These are phyloP conservation scores for Colletotrichum limetticola DNA, from an alignment of 2,329 filamentous ascomycete species.

Conservation along the genomic window DNA sequence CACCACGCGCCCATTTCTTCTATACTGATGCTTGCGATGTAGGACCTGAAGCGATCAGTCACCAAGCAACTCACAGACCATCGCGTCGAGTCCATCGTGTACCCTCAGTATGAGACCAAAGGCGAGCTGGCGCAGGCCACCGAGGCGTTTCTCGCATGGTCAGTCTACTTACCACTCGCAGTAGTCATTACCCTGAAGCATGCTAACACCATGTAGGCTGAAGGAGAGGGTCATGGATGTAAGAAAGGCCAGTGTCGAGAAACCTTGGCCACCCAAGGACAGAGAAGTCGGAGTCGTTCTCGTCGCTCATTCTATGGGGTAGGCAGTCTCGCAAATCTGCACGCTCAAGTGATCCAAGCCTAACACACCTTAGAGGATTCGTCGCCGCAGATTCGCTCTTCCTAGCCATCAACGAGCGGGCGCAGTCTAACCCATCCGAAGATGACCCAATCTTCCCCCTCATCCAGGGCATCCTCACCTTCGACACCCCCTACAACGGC, in stretches of 20 bases:
- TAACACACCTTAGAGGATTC: slow-evolving; percentile 69
- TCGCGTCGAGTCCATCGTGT: slow-evolving; percentile 69
- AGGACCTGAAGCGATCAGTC: slow-evolving; percentile 69
- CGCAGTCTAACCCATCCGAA: slow-evolving; percentile 47
- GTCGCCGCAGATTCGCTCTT: slow-evolving; percentile 86
- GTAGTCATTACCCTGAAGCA: too few relatives aligned
- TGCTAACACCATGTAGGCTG: slow-evolving; percentile 62
- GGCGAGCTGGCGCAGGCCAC: slow-evolving; percentile 69
- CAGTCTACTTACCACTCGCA: slow-evolving; percentile 6
- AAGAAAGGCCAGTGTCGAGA: slow-evolving; percentile 74
- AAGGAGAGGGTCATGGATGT: slow-evolving; percentile 85
- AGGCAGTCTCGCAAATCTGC: background rate
- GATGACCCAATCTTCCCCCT: slow-evolving; percentile 76
- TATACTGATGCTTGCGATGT: background rate
- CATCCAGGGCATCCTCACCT: slow-evolving; percentile 82
- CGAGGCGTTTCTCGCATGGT: slow-evolving; percentile 60
- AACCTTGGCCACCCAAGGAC: slow-evolving; percentile 81
- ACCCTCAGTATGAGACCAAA: slow-evolving; percentile 78
- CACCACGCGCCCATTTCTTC: background rate
- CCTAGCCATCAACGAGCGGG: slow-evolving; percentile 73
- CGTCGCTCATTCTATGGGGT: slow-evolving; percentile 85
- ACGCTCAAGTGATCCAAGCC: background rate
- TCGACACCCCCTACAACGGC: slow-evolving; percentile 86
- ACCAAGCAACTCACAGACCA: slow-evolving; percentile 69
- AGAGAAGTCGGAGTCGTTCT: slow-evolving; percentile 83